These are phyloP conservation scores for Trichophyton mentagrophytes DNA, from an alignment of 2,329 filamentous ascomycete species.

Conservation along the genomic window DNA sequence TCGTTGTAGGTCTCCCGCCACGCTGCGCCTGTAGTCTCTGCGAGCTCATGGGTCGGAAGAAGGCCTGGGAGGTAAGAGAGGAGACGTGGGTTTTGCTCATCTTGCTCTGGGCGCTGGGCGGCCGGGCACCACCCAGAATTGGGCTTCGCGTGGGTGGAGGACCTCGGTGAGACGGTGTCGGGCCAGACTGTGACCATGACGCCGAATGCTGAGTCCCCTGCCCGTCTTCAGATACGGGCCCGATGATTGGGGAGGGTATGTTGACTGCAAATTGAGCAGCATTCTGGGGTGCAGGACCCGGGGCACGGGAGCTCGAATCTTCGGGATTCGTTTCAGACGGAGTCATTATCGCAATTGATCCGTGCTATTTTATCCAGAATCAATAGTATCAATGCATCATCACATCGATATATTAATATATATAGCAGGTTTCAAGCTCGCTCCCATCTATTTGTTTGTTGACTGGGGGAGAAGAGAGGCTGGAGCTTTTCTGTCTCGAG, in stretches of 20 bases:
- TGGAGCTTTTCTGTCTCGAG: neutral
- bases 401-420: neutral
- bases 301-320: neutral
- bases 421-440: neutral
- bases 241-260: conserved; percentile 62
- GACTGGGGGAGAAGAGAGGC: neutral
- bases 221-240: conserved; percentile 42
- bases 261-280: conserved; percentile 25
- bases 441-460: neutral
- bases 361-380: neutral
- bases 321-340: neutral
- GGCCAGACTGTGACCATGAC: conserved; percentile 36
- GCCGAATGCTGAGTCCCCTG: conserved; percentile 23
- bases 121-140: conserved; percentile 12
- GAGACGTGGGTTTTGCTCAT: conserved; percentile 79
- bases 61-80: conserved; percentile 74
- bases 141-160: conserved; percentile 29
- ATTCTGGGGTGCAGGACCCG: conserved; percentile 1
- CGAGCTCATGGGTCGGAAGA: conserved; percentile 94
- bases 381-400: neutral
- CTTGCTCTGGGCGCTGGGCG: conserved; percentile 49
- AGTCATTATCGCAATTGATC: conserved; percentile 8
- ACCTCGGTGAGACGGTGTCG: conserved; percentile 46
- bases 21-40: conserved; percentile 86
- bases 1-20: conserved; percentile 36